Evolutionary conservation across 2,329 filamentous ascomycete species (phyloP), one percentile per base, ranked within the genome.

Genomic region (Colletotrichum godetiae): DNA sequence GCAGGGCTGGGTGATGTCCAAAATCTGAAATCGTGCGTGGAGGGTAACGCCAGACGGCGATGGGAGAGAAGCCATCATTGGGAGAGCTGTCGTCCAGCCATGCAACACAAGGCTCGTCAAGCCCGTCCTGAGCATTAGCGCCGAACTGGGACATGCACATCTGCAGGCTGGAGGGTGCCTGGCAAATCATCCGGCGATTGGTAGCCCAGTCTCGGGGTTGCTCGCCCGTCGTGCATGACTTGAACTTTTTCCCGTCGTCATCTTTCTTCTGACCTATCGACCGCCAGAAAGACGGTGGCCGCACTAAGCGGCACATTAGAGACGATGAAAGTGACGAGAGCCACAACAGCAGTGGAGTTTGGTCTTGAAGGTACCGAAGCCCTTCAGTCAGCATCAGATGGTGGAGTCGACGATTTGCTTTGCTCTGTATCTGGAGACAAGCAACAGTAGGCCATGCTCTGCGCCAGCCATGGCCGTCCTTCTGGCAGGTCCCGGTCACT

Each of bases 151-250:
- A 70, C n/a, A 65, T 70, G 66, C 70, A 69, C 60, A 53, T 12
- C 59, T 70, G 66, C 70, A 70, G 49, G 70, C 55, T 55, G 67
- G 55, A 70, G 60, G 24, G 70, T 70, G 60, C 60, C 70, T 70
- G 67, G 22, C 55, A 46, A 56, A 70, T 70, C 59, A 35, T 15
- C 55, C 58, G 67, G 60, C 49, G 66, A 65, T 73, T 73, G 67
- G 67, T 49, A 60, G 46, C 67, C 29, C 27, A 42, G n/a, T 27
- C 67, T 73, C 70, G 70, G 70, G 59, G 67, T 70, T 70, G 55
- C 55, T 73, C 67, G 70, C 67, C 70, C 62, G 70, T 61, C 59
- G 55, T 73, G 70, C 70, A 73, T 70, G 33, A 57, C 29, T 12
- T 3, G 70, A 35, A 24, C 8, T 52, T 56, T 49, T 58, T 60